Evolutionary conservation across 2,329 filamentous ascomycete species (phyloP), one percentile per base, ranked within the genome.

Genomic region (Trichophaea hybrida): DNA sequence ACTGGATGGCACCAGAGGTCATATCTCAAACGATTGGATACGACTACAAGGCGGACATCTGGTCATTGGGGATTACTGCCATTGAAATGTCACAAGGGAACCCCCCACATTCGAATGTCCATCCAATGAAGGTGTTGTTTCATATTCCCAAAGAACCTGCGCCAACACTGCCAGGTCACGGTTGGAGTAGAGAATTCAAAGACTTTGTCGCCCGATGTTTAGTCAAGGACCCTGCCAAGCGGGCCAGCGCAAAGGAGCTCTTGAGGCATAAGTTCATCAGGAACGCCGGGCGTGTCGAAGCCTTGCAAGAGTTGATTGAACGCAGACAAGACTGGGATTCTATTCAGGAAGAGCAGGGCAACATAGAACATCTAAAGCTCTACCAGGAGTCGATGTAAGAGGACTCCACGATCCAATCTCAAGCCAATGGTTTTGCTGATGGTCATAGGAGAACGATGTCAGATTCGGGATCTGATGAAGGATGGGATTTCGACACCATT

Each of bases 1-100:
- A 97, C 72, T 98, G 93, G 93, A 98, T 98, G 91, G 91, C 93
- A 2, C 91, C 91, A 8, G 91, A 98, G 74, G 91, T 97, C 58
- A 98, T 98, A 73, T 95, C 95, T 74, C 91, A 98, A 72, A 64
- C 80, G 13, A 83, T 82, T 15, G 81, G 81, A 43, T 84, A 84
- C 67, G 88, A 91, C 72, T 93, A 88, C 75, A 93, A 93, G 73
- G 89, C 89, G 5, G 89, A 95, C 69, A 88, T 95, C 59, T 95
- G 89, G 89, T 94, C 88, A 0, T 74, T 95, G 49, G 89, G 89
- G 6, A 94, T 95, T 68, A 94, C 88, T 0, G 89, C 89, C 10
- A 88, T 94, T 73, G 89, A 95, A 72, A 79, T 95, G 75, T 85
- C 88, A 35, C 81, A 88, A 55, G 89, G 89, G 64, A 88, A 94